phyloP scores from a whole-genome alignment of 1,284 basidiomycete species.

The Ceratobasidium sp. region DNA sequence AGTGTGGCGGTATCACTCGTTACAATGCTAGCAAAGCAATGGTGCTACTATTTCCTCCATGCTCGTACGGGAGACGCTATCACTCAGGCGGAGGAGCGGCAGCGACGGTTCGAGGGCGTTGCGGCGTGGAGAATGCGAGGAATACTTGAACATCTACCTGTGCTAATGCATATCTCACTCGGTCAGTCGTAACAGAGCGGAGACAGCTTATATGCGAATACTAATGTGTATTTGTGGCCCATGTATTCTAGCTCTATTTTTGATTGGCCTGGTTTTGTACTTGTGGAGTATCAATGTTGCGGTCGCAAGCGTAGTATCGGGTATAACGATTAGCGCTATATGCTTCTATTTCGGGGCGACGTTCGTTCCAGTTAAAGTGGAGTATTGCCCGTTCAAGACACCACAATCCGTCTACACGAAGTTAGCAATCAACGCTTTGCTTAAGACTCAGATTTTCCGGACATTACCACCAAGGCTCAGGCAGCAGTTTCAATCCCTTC shows the following conservation, averaged over 20 bases:
- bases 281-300: conserved; percentile 29
- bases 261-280: conserved; percentile 8
- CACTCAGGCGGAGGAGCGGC: conserved; percentile 16
- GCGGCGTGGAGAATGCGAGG: conserved; percentile 20
- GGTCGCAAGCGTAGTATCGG: conserved; percentile 6
- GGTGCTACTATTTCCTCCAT: conserved; percentile 26
- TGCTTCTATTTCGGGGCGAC: conserved; percentile 14
- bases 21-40: conserved; percentile 31
- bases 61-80: conserved; percentile 12
- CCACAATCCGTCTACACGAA: neutral
- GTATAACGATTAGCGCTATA: neutral
- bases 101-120: conserved; percentile 13
- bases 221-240: neutral
- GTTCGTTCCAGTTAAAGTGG: neutral
- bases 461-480: no score
- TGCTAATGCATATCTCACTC: conserved; percentile 31
- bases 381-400: conserved; percentile 22
- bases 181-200: neutral
- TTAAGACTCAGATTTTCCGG: neutral
- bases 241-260: conserved; percentile 17
- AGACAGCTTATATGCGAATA: no score
- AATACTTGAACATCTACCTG: conserved; percentile 14
- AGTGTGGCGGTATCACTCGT: conserved; percentile 19
- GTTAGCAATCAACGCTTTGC: no score
- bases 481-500: no score